These are phyloP conservation scores for Ustilago hordei DNA, from an alignment of 1,284 basidiomycete species.

Conservation along the genomic window DNA sequence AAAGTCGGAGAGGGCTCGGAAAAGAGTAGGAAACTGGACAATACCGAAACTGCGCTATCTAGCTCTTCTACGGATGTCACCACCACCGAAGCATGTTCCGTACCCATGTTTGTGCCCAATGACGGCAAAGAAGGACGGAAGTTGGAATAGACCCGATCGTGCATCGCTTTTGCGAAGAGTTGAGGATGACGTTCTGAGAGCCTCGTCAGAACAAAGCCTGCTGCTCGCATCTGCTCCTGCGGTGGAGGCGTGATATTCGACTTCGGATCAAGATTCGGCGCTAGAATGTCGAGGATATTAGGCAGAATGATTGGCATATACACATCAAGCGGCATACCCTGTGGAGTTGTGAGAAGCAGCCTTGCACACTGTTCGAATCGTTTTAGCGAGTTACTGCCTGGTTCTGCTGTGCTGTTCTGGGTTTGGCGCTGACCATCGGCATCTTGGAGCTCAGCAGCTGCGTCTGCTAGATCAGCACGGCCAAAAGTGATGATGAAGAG, in stretches of 20 bases:
- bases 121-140: conserved; percentile 20
- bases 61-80: conserved; percentile 19
- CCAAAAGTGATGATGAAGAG: conserved; percentile 59
- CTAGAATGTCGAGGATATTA: conserved; percentile 47
- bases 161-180: conserved; percentile 22
- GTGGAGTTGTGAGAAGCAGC: conserved; percentile 54
- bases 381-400: conserved; percentile 40
- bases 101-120: not conserved
- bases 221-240: conserved; percentile 57
- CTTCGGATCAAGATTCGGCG: conserved; percentile 36
- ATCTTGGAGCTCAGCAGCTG: conserved; percentile 36
- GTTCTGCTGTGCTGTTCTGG: conserved; percentile 33
- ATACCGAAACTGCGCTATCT: conserved; percentile 34
- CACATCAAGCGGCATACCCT: conserved; percentile 37
- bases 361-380: conserved; percentile 40
- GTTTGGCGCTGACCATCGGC: conserved; percentile 24
- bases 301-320: conserved; percentile 51
- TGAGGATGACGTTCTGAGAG: conserved; percentile 45
- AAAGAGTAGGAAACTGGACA: conserved; percentile 52
- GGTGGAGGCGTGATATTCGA: conserved; percentile 39
- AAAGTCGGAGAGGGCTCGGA: conserved; percentile 62
- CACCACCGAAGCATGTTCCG: not conserved
- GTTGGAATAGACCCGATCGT: conserved; percentile 31
- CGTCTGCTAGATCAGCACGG: conserved; percentile 34
- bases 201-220: conserved; percentile 52